Evolutionary conservation across 768 basidiomycete genomes (phyloP), one percentile per base, ranked within the genome.

Genomic region (Suillus luteus): DNA sequence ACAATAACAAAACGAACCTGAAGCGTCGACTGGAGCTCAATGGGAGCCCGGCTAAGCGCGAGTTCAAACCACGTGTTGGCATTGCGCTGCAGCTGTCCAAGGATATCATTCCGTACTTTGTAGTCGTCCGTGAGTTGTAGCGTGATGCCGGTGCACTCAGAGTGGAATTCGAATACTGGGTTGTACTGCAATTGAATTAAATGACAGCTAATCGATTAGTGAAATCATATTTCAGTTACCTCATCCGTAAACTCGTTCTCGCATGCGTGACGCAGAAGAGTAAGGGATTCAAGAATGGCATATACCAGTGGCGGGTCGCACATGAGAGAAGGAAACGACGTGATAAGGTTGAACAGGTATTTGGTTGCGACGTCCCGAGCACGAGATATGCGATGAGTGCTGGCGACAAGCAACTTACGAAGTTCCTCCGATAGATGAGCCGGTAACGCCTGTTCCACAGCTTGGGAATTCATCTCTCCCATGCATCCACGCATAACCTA

Each of bases 191-290:
- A 66, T 59, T 15, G 2, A 51, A 65, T 59, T n/a, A 1, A 22
- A 51, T 15, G 33, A 24, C 14, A 54, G 40, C 41, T 27, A 57
- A 22, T 17, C n/a, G 44, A 59, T 54, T 35, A 52, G 31, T 61
- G 60, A 37, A 44, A 57, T n/a, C 55, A 14, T 48, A 38, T 31
- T 55, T 48, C 10, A 59, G 80, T 60, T 66, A 93, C 95, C 86
- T 99, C 96, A 76, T 98, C 94, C 4, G 85, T 78, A 68, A 87
- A 94, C 77, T 97, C 94, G 65, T 94, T 91, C 75, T 98, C 93
- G 70, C 93, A 94, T 0, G 94, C 88, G 55, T 88, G 85, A 64
- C 95, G 86, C 66, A 99, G 79, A 10, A 98, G 81, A 0, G 97
- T 98, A 64, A 99, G 81, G 52, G 93, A 89, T 71, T 99, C 96